phyloP scores from a whole-genome alignment of 345 rosid species.

The Syzygium grande region DNA sequence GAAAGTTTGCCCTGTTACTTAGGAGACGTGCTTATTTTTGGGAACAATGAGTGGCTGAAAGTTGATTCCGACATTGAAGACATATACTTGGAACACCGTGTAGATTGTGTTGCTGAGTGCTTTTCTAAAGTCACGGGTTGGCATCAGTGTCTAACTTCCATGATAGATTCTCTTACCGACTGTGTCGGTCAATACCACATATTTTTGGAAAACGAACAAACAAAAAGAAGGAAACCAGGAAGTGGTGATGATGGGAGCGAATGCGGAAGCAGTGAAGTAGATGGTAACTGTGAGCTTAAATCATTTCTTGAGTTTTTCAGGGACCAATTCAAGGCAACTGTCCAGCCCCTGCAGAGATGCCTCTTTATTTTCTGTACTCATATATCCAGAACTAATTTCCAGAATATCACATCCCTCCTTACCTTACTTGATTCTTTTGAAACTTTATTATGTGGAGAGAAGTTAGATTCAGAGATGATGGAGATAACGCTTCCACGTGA shows the following conservation, averaged over 20 bases:
- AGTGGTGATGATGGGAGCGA: background rate
- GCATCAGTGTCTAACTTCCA: constrained; percentile 5
- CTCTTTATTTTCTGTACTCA: constrained; percentile 18
- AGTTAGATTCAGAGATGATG: constrained; percentile 11
- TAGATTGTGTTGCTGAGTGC: constrained; percentile 16
- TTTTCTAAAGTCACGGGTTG: constrained; percentile 12
- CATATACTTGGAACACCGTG: constrained; percentile 35
- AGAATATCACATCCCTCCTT: constrained; percentile 2
- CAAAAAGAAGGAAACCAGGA: background rate
- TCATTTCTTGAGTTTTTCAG: constrained; percentile 23
- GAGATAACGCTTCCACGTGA: constrained; percentile 12
- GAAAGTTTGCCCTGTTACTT: constrained; percentile 2
- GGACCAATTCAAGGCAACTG: background rate
- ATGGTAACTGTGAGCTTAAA: background rate
- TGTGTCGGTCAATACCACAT: constrained; percentile 9
- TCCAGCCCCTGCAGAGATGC: constrained; percentile 9
- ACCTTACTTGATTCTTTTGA: constrained; percentile 13
- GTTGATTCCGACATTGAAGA: constrained; percentile 14
- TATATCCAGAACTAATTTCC: constrained; percentile 9
- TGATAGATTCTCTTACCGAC: constrained; percentile 16
- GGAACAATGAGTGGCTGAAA: constrained; percentile 27
- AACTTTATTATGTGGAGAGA: constrained; percentile 1
- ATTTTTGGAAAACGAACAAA: constrained; percentile 12
- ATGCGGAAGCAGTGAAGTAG: background rate
- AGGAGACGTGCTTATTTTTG: constrained; percentile 32